A percentile compares a stretch with the other conserved stretches of the same genome.
Conservation (phyloP, 1,139 yeast genomes). For the Debaryomycetaceae sp. region DNA sequence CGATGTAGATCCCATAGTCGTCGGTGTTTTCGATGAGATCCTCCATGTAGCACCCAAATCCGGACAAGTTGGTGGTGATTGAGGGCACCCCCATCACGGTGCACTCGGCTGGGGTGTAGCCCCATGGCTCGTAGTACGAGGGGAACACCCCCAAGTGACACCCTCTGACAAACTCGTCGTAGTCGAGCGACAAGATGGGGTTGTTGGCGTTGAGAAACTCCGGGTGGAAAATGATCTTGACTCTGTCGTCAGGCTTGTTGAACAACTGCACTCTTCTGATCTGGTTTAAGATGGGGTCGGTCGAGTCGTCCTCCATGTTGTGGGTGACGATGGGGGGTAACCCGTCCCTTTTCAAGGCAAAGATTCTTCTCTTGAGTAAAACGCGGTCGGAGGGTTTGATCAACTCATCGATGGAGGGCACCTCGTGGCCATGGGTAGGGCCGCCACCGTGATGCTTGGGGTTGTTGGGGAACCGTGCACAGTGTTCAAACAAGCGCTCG, state of each 20-base stretch:
- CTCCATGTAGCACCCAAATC: conserved; percentile 98
- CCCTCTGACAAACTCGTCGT: conserved; percentile 97
- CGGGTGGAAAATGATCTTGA: conserved; percentile 94
- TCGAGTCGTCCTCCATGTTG: conserved; percentile 89
- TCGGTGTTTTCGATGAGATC: conserved; percentile 91
- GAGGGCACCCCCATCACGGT: conserved; percentile 99
- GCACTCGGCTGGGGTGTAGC: conserved; percentile 98
- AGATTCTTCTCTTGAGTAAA: conserved; percentile 83
- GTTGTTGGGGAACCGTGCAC: conserved; percentile 72
- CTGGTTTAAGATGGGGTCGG: conserved; percentile 88
- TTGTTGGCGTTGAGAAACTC: conserved; percentile 93
- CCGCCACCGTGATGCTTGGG: conserved; percentile 57
- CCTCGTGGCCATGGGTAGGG: conserved; percentile 49
- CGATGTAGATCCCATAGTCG: conserved; percentile 95
- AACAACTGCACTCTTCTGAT: conserved; percentile 88
- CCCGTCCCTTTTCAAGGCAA: conserved; percentile 83
- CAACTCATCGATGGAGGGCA: conserved; percentile 69
- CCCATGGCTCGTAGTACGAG: conserved; percentile 99
- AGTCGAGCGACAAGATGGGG: conserved; percentile 89
- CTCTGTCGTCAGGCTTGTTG: conserved; percentile 86
- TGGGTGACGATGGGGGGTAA: conserved; percentile 98
- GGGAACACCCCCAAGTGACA: conserved; percentile 99
- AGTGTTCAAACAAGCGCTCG: conserved; percentile 82
- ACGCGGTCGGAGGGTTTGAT: conserved; percentile 88
- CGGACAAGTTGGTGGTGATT: conserved; percentile 94